Percentiles rank a stretch among this genome's conserved stretches.
phyloP scores from a whole-genome alignment of 176 grass and related monocot species.

The Oryza nivara region DNA sequence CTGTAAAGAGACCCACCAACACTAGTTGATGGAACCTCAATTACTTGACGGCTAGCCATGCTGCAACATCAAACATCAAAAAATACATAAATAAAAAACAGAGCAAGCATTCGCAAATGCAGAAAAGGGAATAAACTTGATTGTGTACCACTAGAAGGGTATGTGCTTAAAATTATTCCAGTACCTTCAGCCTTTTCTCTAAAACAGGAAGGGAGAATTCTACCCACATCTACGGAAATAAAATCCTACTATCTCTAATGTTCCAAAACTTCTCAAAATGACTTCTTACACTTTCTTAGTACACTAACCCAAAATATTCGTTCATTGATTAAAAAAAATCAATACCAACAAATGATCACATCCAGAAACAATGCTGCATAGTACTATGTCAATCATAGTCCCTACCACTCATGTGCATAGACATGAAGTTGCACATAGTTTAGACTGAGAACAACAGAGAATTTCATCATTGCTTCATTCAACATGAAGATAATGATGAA shows the following conservation, averaged over 20 bases:
- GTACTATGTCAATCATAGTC: background rate
- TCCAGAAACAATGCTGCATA: background rate
- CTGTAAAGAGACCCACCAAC: constrained; percentile 80
- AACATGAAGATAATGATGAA: constrained; percentile 10
- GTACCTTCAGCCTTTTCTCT: background rate
- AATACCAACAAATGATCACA: constrained; percentile 23
- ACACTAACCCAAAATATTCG: background rate
- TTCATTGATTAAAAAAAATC: constrained; percentile 5
- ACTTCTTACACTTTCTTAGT: constrained; percentile 12
- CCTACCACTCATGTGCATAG: background rate
- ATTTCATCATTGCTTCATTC: constrained; percentile 16
- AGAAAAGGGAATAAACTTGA: constrained; percentile 9
- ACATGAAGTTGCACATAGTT: background rate
- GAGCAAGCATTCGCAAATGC: background rate
- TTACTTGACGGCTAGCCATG: constrained; percentile 81
- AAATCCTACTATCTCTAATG: background rate
- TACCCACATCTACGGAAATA: background rate
- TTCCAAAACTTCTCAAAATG: constrained; percentile 11
- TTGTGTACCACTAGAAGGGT: background rate
- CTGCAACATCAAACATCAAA: constrained; percentile 61
- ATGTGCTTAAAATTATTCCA: background rate
- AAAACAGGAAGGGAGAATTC: background rate
- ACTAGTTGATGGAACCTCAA: constrained; percentile 75
- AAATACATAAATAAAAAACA: constrained; percentile 37
- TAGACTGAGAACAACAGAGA: background rate